phyloP scores from a whole-genome alignment of 108 stramenopile species.

The Pinguiococcus pyrenoidosus region DNA sequence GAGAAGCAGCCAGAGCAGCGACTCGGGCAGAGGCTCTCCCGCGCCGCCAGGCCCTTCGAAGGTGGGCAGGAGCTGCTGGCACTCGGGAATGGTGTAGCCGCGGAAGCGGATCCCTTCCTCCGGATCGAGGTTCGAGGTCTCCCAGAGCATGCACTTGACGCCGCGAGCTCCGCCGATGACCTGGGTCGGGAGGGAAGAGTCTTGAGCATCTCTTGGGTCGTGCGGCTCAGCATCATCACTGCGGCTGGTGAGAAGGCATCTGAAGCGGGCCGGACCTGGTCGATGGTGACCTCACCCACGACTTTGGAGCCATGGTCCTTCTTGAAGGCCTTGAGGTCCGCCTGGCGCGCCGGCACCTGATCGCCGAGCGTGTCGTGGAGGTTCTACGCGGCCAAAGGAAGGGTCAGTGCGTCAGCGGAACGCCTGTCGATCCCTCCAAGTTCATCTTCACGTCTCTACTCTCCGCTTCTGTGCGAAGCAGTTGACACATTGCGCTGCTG shows the following conservation, averaged over 20 bases:
- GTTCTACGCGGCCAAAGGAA: slow-evolving; percentile 51
- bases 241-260: background rate
- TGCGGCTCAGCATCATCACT: slow-evolving; percentile 15
- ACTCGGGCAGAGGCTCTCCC: slow-evolving; percentile 85
- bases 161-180: slow-evolving; percentile 92
- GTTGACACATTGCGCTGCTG: too few species aligned
- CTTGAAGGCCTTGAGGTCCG: slow-evolving; percentile 61
- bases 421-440: too few species aligned
- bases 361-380: slow-evolving; percentile 75
- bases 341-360: slow-evolving; percentile 86
- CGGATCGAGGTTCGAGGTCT: slow-evolving; percentile 93
- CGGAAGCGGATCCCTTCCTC: slow-evolving; percentile 82
- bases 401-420: too few species aligned
- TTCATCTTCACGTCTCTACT: too few species aligned
- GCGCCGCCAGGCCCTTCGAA: slow-evolving; percentile 33
- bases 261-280: slow-evolving; percentile 7
- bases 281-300: slow-evolving; percentile 89
- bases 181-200: slow-evolving; percentile 26
- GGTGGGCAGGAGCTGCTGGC: slow-evolving; percentile 84
- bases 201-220: background rate
- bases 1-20: slow-evolving; percentile 86
- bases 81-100: slow-evolving; percentile 94
- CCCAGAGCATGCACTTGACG: slow-evolving; percentile 98
- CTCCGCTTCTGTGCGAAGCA: too few species aligned
- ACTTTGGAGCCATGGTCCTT: slow-evolving; percentile 85